Conservation (phyloP, 208 protist species). For the Angomonas deanei region DNA sequence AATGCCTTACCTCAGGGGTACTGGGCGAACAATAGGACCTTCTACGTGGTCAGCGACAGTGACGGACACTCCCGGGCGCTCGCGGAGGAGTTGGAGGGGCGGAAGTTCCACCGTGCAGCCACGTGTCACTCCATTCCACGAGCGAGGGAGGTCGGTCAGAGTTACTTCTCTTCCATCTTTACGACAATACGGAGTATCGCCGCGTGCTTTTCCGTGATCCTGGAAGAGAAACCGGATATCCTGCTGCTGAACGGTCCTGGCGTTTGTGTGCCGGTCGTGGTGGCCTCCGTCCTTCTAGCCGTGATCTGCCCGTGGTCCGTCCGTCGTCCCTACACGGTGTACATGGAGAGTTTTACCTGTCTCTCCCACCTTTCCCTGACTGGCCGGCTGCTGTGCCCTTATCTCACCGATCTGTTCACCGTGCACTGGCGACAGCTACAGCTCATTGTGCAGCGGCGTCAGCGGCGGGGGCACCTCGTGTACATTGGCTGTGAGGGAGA, state of each 20-base stretch:
- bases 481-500: constrained; percentile 28
- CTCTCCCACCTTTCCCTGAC: constrained; percentile 77
- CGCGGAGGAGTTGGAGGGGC: constrained; percentile 47
- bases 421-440: constrained; percentile 74
- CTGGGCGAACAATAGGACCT: constrained; percentile 36
- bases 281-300: constrained; percentile 42
- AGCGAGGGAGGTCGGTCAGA: constrained; percentile 88
- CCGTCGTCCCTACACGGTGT: constrained; percentile 59
- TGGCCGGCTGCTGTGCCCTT: constrained; percentile 55
- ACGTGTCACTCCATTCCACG: constrained; percentile 48
- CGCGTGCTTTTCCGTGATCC: constrained; percentile 23
- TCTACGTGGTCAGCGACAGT: constrained; percentile 72
- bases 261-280: constrained; percentile 85
- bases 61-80: constrained; percentile 62
- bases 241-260: constrained; percentile 90
- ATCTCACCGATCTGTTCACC: constrained; percentile 68
- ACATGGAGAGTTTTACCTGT: constrained; percentile 88
- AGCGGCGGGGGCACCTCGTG: constrained; percentile 21
- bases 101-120: constrained; percentile 20
- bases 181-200: constrained; percentile 51
- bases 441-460: constrained; percentile 12
- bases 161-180: constrained; percentile 73
- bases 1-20: constrained; percentile 22
- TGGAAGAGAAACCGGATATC: constrained; percentile 47
- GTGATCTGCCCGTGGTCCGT: constrained; percentile 32